phyloP scores from a whole-genome alignment of 306 rosid genomes.

The Betula pendula region DNA sequence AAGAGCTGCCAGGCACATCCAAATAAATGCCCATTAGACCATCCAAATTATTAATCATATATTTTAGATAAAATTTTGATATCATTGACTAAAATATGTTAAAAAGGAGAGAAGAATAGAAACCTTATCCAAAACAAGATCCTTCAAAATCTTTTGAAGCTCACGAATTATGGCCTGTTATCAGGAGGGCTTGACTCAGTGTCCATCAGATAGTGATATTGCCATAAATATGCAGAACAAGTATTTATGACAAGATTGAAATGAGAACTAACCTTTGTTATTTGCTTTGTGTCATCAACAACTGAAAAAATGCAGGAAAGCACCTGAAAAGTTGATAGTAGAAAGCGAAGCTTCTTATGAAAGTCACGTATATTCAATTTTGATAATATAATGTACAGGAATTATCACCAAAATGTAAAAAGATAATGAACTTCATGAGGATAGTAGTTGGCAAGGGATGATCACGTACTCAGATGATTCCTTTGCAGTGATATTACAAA shows the following conservation, averaged over 20 bases:
- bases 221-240: slow-evolving; percentile 9
- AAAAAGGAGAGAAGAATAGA: slow-evolving; percentile 19
- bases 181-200: slow-evolving; percentile 23
- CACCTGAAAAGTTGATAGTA: slow-evolving; percentile 54
- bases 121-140: slow-evolving; percentile 85
- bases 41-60: not conserved
- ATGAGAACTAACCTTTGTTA: slow-evolving; percentile 66
- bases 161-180: slow-evolving; percentile 72
- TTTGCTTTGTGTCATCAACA: slow-evolving; percentile 89
- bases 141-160: slow-evolving; percentile 63
- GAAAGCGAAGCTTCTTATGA: slow-evolving; percentile 7
- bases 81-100: slow-evolving; percentile 7
- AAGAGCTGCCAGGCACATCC: not conserved
- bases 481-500: slow-evolving; percentile 5
- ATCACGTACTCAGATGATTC: slow-evolving; percentile 6
- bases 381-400: not conserved
- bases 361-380: slow-evolving; percentile 5
- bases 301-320: slow-evolving; percentile 73
- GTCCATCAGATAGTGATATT: slow-evolving; percentile 18
- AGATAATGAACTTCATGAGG: not conserved
- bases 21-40: not conserved
- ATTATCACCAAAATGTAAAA: not conserved
- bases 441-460: not conserved
- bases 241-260: slow-evolving; percentile 26
- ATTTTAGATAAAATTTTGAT: slow-evolving; percentile 9